A percentile compares a stretch with the other conserved stretches of the same genome.
Evolutionary conservation across 164 flowering plant species (phyloP).

Genomic region (Nelumbo lutea): DNA sequence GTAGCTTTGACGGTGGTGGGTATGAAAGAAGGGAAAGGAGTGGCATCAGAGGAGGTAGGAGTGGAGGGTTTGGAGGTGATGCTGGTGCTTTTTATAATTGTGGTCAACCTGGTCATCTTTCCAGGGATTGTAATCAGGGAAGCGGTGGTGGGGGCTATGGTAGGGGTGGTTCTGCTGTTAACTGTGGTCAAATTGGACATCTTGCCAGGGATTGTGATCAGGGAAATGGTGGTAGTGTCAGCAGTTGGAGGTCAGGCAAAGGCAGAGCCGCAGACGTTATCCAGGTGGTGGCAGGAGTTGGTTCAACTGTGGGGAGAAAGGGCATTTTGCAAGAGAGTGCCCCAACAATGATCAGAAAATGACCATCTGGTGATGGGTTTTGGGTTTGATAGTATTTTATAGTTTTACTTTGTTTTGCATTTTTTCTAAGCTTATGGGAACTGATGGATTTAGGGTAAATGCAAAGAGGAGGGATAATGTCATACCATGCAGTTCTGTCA

Average conservation of each 20-base stretch:
- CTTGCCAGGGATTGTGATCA: constrained; percentile 41
- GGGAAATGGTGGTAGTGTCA: constrained; percentile 10
- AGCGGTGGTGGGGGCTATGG: background rate
- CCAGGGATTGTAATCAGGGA: no score
- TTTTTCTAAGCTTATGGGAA: background rate
- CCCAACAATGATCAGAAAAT: constrained; percentile 9
- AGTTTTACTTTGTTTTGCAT: background rate
- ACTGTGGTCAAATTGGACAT: constrained; percentile 21
- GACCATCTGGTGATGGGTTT: background rate
- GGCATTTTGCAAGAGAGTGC: constrained; percentile 57
- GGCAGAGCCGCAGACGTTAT: constrained; percentile 5
- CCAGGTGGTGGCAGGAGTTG: constrained; percentile 24
- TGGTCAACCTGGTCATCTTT: no score
- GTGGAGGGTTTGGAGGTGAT: background rate
- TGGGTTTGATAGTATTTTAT: background rate
- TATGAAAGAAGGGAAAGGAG: constrained; percentile 11
- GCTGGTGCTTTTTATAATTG: background rate
- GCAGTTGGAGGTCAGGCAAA: constrained; percentile 12
- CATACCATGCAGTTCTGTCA: background rate
- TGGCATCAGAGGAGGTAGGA: constrained; percentile 9
- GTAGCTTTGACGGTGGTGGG: constrained; percentile 11
- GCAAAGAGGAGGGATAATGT: background rate
- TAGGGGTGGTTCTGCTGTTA: constrained; percentile 10
- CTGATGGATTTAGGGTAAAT: background rate
- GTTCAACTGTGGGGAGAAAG: constrained; percentile 42